Evolutionary conservation across 305 asterid species (phyloP), one percentile per base, ranked within the genome.

Genomic region (Fraxinus paxiana): DNA sequence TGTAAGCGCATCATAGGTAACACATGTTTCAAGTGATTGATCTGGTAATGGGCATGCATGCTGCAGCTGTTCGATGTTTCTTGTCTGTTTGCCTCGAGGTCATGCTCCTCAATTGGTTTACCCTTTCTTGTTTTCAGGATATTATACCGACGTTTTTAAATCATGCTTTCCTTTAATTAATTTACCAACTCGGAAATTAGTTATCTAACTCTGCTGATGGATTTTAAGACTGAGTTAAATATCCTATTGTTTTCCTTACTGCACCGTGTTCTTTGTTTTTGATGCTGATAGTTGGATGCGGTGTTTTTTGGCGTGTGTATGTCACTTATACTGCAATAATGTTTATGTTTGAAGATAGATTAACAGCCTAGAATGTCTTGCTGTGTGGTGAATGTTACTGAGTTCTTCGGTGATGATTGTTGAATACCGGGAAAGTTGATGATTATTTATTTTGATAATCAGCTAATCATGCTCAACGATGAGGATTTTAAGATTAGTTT

Each of bases 311-410:
- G 18, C 22, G 4, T 18, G 24, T 70, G 6, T 5, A 13, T 73
- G 10, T 34, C 56, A 7, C 77, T 17, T 22, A 22, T 26, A 43
- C 33, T 69, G 20, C 73, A 24, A 33, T 4, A 41, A 54, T 76
- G 56, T 18, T 75, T 37, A 20, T 79, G 67, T 56, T 51, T 51
- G 43, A 48, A 26, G 48, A 5, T 79, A 41, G 35, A 82, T 82
- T 28, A 77, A 26, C 12, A 38, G 33, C 75, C 61, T 70, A 17
- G 18, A 12, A 24, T 34, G 78, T 59, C 54, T 79, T 73, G 71
- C 56, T 51, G 69, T 76, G 77, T 73, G 85, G 37, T 54, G 80
- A 71, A 80, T 70, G 20, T 2, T 35, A 74, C 22, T 2, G 24
- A 43, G 41, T 61, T 17, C 35, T 75, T 67, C n/a, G 15, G 54